Base-by-base conservation (phyloP, 139 green algal genomes). In the Chlorella ohadii region DNA sequence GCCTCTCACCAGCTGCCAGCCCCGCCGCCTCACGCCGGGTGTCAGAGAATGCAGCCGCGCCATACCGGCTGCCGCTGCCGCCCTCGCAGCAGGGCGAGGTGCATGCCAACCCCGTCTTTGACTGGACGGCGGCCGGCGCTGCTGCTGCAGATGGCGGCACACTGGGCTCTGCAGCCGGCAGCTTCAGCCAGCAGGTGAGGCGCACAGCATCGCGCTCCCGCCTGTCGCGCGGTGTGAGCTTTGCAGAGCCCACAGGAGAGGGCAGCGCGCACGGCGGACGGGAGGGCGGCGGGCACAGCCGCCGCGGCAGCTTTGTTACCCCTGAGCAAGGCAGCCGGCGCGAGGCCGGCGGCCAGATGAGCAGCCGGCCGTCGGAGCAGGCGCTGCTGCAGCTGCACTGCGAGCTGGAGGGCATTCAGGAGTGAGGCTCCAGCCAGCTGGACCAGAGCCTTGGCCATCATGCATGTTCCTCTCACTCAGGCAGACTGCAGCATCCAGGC, bases 41-140 rank as follows among this genome's bases (percentile, higher is more conserved):
- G 2, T 77, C 39, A 3, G 15, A 59, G 1, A 33, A n/a, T 16
- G 39, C 63, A 38, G 63, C 28, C 4, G 27, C 11, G 3, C 67
- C 22, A 19, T 36, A 19, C 20, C 36, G 34, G 20, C 67, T 19
- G 34, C 67, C 34, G 34, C 36, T 28, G 70, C 70, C 25, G 70
- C 27, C 27, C 17, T 47, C 56, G 38, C 27, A 28, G 39, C 39
- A 34, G 39, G 39, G 39, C 13, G 39, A 77, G 39, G 27, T 77
- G 70, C 70, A 77, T 15, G 39, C 27, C 27, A 77, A 77, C 70
- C 70, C 70, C 6, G 70, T 77, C 4, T 77, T 77, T 38, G 39
- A 77, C 39, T 59, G 70, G 70, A 13, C n/a, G 15, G 65, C 65
- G 33, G 65, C 33, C 22, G 16, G n/a, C 2, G 31, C 65, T 28